Evolutionary conservation across 2,329 filamentous ascomycete genomes (phyloP).

Genomic region (Sordariomycetes sp.): DNA sequence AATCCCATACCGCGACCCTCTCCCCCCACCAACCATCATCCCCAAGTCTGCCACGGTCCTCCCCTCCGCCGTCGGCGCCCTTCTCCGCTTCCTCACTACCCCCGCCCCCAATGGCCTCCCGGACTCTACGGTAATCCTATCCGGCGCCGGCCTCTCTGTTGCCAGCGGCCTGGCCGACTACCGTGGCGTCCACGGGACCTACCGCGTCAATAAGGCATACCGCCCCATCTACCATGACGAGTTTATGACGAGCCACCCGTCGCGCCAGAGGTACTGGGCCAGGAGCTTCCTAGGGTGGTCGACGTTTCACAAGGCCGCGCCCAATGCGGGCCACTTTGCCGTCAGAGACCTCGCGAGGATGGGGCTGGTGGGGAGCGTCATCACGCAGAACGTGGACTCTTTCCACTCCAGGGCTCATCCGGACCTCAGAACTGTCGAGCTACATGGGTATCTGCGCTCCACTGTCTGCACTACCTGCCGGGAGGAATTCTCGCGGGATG

Average conservation of each 20-base stretch:
- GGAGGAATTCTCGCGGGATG: slow-evolving; percentile 56
- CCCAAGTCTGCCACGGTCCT: slow-evolving; percentile 61
- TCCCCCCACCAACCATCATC: slow-evolving; percentile 65
- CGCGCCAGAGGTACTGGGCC: slow-evolving; percentile 90
- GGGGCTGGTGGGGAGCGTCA: slow-evolving; percentile 63
- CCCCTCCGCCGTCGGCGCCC: slow-evolving; percentile 63
- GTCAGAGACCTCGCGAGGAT: slow-evolving; percentile 61
- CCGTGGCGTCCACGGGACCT: slow-evolving; percentile 79
- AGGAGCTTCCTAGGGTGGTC: slow-evolving; percentile 90
- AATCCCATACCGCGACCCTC: slow-evolving; percentile 80
- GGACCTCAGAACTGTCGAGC: slow-evolving; percentile 61
- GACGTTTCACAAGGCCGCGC: slow-evolving; percentile 63
- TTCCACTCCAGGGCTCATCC: slow-evolving; percentile 78
- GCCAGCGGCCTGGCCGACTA: slow-evolving; percentile 92
- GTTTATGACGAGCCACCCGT: slow-evolving; percentile 71
- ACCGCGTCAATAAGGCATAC: slow-evolving; percentile 82
- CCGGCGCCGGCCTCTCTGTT: slow-evolving; percentile 87
- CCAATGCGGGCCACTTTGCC: slow-evolving; percentile 72
- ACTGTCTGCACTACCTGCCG: slow-evolving; percentile 73
- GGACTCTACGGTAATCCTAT: slow-evolving; percentile 37
- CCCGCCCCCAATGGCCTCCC: slow-evolving; percentile 36
- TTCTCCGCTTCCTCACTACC: slow-evolving; percentile 64
- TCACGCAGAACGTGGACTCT: slow-evolving; percentile 96
- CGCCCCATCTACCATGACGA: slow-evolving; percentile 90
- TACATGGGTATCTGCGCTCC: slow-evolving; percentile 82